phyloP scores from a whole-genome alignment of 1,284 basidiomycete species.

The Melanopsichium pennsylvanicum region DNA sequence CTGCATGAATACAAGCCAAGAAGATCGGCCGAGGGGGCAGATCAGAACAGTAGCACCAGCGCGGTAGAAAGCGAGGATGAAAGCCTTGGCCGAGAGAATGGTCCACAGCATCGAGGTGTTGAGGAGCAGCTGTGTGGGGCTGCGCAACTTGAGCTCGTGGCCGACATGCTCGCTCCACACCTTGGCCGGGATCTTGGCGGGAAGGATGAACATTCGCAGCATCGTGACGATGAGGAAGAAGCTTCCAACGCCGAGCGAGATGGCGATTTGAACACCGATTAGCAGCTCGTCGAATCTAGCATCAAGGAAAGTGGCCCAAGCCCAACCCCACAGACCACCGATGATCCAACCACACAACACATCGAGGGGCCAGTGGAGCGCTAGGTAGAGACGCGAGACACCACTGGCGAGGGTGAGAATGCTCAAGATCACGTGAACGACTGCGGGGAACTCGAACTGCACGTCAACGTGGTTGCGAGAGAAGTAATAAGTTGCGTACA shows the following conservation, averaged over 20 bases:
- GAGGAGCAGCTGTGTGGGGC: constrained; percentile 21
- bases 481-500: constrained; percentile 22
- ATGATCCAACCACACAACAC: constrained; percentile 20
- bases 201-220: constrained; percentile 17
- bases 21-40: constrained; percentile 22
- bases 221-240: constrained; percentile 19
- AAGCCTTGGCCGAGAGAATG: constrained; percentile 6
- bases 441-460: constrained; percentile 9
- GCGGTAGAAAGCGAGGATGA: constrained; percentile 11
- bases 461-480: constrained; percentile 8
- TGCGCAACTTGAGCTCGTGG: constrained; percentile 14
- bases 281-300: constrained; percentile 12
- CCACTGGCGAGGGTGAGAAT: constrained; percentile 17
- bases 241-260: constrained; percentile 7
- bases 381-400: constrained; percentile 24
- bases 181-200: constrained; percentile 20
- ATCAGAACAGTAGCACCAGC: constrained; percentile 17
- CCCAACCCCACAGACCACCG: constrained; percentile 24
- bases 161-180: constrained; percentile 21
- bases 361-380: constrained; percentile 23
- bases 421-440: constrained; percentile 4
- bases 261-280: constrained; percentile 15
- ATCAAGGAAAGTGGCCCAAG: constrained; percentile 11
- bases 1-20: constrained; percentile 31
- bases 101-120: constrained; percentile 24